Evolutionary conservation across 345 rosid genomes (phyloP).

Genomic region (Melaleuca alternifolia): DNA sequence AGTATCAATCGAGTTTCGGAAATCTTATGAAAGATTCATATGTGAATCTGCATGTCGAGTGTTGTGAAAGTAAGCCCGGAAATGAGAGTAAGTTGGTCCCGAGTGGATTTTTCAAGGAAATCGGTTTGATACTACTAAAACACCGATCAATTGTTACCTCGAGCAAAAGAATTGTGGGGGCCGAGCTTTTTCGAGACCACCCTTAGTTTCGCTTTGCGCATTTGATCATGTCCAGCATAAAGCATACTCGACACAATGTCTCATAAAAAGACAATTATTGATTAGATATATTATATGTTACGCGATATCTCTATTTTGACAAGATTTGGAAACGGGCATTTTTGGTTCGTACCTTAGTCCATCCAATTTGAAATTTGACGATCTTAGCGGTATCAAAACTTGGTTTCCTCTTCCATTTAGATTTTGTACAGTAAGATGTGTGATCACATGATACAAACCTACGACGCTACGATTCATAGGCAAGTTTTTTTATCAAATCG

Average conservation of each 20-base stretch:
- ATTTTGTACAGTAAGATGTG: no score
- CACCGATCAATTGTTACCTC: not conserved
- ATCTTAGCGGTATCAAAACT: not conserved
- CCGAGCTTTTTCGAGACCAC: not conserved
- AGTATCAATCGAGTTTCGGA: no score
- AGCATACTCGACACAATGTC: no score
- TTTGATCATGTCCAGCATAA: no score
- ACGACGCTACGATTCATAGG: no score
- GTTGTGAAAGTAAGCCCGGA: not conserved
- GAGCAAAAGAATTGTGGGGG: not conserved
- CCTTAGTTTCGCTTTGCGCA: not conserved
- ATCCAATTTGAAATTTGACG: not conserved
- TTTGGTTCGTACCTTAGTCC: not conserved
- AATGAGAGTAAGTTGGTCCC: not conserved
- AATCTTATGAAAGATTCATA: no score
- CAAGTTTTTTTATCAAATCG: not conserved
- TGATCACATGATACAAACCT: no score
- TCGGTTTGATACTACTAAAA: fast-evolving
- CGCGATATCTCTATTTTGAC: no score
- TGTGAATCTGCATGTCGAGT: no score
- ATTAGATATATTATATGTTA: no score
- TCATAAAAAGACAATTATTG: no score
- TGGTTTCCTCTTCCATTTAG: no score
- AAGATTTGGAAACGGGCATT: not conserved
- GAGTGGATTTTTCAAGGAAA: not conserved